Percentiles rank a stretch among this genome's conserved stretches.
phyloP scores from a whole-genome alignment of 1,139 yeast genomes.

The Zhuliangozyma blackwelliae region DNA sequence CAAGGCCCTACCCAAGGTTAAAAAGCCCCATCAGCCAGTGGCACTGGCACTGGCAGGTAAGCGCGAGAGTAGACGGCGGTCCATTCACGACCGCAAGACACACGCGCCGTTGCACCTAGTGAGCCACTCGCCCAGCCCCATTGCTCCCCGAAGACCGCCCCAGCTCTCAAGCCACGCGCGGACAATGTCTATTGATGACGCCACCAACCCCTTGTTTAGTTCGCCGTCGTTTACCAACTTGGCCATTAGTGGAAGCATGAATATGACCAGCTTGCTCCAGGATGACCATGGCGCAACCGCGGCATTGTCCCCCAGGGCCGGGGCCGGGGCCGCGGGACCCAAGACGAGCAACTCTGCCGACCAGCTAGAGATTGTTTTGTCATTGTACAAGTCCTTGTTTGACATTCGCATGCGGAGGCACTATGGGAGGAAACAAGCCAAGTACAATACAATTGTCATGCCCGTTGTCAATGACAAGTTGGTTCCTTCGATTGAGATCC shows the following conservation, averaged over 20 bases:
- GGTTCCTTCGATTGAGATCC: conserved; percentile 40
- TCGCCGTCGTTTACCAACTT: not conserved
- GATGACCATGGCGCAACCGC: conserved; percentile 1
- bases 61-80: conserved; percentile 7
- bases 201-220: conserved; percentile 1
- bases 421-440: conserved; percentile 12
- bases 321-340: conserved; percentile 1
- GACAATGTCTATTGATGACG: conserved; percentile 5
- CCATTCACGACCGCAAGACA: conserved; percentile 10
- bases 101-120: conserved; percentile 4
- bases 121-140: conserved; percentile 10
- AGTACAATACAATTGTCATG: conserved; percentile 26
- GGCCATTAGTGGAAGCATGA: conserved; percentile 6
- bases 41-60: conserved; percentile 1
- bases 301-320: not conserved
- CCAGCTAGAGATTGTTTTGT: conserved; percentile 23
- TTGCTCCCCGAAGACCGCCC: conserved; percentile 7
- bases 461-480: conserved; percentile 37
- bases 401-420: conserved; percentile 33
- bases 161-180: conserved; percentile 1
- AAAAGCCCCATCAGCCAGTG: conserved; percentile 12
- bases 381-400: conserved; percentile 32
- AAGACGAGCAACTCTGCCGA: conserved; percentile 2
- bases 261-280: conserved; percentile 9
- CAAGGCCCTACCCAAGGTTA: conserved; percentile 50